These are phyloP conservation scores for Penicillium sclerotiorum DNA, from an alignment of 2,329 filamentous ascomycete genomes.

Conservation along the genomic window DNA sequence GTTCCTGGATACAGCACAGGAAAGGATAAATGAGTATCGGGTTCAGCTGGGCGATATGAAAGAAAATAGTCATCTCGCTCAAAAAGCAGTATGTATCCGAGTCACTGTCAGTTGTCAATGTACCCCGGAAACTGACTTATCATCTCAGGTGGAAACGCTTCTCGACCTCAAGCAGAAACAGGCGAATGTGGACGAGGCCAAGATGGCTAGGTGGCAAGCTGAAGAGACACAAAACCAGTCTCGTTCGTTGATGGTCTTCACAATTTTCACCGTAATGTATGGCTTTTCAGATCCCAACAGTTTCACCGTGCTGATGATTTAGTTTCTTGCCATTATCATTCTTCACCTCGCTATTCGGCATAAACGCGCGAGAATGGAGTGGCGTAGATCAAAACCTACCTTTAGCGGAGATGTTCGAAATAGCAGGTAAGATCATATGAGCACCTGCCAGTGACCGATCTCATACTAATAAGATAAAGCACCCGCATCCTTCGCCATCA, in stretches of 20 bases:
- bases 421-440: slow-evolving; percentile 26
- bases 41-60: slow-evolving; percentile 61
- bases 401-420: slow-evolving; percentile 28
- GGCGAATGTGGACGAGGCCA: slow-evolving; percentile 67
- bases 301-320: too few species aligned
- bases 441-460: not conserved
- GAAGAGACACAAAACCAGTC: slow-evolving; percentile 65
- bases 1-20: slow-evolving; percentile 58
- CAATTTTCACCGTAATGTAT: slow-evolving; percentile 65
- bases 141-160: slow-evolving; percentile 62
- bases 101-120: too few species aligned
- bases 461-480: slow-evolving; percentile 15
- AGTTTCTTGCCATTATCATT: slow-evolving; percentile 64
- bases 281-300: slow-evolving; percentile 5
- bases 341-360: slow-evolving; percentile 67
- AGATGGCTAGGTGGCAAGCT: slow-evolving; percentile 63
- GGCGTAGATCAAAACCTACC: slow-evolving; percentile 46
- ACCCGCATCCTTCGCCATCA: slow-evolving; percentile 54
- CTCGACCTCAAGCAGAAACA: slow-evolving; percentile 69
- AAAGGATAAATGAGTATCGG: slow-evolving; percentile 58
- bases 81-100: slow-evolving; percentile 54
- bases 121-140: too few species aligned
- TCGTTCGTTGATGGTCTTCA: slow-evolving; percentile 60
- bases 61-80: slow-evolving; percentile 58
- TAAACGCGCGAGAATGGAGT: slow-evolving; percentile 66